These are phyloP conservation scores for Botrytis pseudocinerea DNA, from an alignment of 2,329 filamentous ascomycete species.

Conservation along the genomic window DNA sequence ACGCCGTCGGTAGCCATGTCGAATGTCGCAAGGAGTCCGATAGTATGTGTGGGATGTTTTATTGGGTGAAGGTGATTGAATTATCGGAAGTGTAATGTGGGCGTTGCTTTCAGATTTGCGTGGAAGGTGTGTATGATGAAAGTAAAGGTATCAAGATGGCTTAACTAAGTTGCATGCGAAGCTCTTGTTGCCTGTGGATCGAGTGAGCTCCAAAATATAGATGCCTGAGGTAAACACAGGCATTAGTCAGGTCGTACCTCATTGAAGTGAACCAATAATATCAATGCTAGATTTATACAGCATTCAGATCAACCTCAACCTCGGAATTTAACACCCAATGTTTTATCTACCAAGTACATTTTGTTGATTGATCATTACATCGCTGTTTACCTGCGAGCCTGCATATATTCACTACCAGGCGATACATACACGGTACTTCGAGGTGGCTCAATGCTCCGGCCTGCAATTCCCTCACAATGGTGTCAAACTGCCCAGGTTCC, in stretches of 20 bases:
- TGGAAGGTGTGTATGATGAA: slow-evolving; percentile 25
- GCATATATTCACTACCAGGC: not conserved
- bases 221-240: not conserved
- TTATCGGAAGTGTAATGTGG: not conserved
- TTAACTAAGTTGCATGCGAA: slow-evolving; percentile 23
- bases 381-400: not conserved
- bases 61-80: not conserved
- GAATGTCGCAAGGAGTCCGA: not conserved
- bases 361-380: not conserved
- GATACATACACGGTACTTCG: not conserved
- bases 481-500: not conserved
- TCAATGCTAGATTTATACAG: not conserved
- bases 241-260: not conserved
- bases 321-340: not conserved
- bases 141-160: slow-evolving; percentile 5
- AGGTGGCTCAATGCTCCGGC: not conserved
- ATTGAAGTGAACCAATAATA: not conserved
- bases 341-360: not conserved
- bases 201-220: not conserved
- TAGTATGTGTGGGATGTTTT: not conserved
- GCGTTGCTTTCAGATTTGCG: not conserved
- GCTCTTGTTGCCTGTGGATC: slow-evolving; percentile 23
- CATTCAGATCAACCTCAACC: not conserved
- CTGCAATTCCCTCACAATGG: not conserved
- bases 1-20: slow-evolving; percentile 32